A percentile compares a stretch with the other conserved stretches of the same genome.
Conservation (phyloP, 345 rosid species). For the Lepidium africanum region DNA sequence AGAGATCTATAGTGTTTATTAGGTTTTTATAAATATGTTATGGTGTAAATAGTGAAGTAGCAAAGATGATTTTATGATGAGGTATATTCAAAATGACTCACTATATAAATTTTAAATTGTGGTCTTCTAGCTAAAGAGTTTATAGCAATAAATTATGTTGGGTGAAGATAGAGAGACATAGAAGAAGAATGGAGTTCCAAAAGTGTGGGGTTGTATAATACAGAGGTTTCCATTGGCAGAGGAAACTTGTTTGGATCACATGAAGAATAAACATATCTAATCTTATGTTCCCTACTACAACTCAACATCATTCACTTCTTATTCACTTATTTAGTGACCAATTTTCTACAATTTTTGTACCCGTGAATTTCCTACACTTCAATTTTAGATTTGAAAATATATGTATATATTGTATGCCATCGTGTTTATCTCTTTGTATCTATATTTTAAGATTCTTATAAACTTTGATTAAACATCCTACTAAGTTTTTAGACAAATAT, state of each 20-base stretch:
- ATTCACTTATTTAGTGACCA: too few relatives aligned
- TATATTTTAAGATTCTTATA: too few relatives aligned
- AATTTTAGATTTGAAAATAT: too few relatives aligned
- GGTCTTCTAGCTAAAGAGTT: background rate
- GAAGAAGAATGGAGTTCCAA: conserved; percentile 28
- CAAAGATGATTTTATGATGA: background rate
- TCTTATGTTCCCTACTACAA: conserved; percentile 9
- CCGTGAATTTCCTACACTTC: too few relatives aligned
- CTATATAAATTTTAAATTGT: background rate
- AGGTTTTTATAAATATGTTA: too few relatives aligned
- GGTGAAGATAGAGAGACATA: background rate
- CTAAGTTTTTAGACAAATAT: too few relatives aligned
- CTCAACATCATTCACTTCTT: conserved; percentile 10
- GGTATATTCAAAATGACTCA: background rate
- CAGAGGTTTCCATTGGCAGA: conserved; percentile 22
- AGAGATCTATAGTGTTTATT: too few relatives aligned
- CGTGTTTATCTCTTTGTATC: too few relatives aligned
- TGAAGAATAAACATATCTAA: conserved; percentile 10
- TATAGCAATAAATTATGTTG: background rate
- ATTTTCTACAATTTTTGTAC: too few relatives aligned
- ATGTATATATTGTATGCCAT: too few relatives aligned
- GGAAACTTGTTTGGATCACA: conserved; percentile 26
- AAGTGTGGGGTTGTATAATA: conserved; percentile 19
- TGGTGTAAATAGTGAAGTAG: too few relatives aligned
- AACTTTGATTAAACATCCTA: too few relatives aligned